Evolutionary conservation across 1,139 yeast species (phyloP), one percentile per base, ranked within the genome.

Genomic region (Sugiyamaella neomexicana): DNA sequence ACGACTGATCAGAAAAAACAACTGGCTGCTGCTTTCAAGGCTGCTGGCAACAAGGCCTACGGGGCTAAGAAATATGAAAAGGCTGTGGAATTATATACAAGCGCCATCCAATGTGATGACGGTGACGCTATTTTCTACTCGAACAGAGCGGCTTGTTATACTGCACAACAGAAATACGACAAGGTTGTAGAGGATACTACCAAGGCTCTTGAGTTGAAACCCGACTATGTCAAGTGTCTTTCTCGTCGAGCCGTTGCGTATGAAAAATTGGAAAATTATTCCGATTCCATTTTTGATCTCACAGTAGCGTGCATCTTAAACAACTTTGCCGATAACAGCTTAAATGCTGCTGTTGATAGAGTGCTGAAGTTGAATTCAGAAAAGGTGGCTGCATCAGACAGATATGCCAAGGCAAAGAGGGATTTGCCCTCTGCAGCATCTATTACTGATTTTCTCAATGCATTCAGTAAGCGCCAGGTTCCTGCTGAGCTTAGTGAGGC

Each of bases 91-190:
- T 85, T 78, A 71, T 93, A 93, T 75, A 71, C 88, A 45, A 82
- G 81, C 57, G 98, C 99, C 12, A 77, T 95, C 64, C 71, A 78
- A 58, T 78, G 89, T 67, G 63, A 66, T 58, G 83, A 84, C 68
- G 73, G 78, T 60, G 97, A 93, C 71, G 91, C 97, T 13, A 87
- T 91, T 43, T 93, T 81, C 74, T 91, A 86, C 75, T 89, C 97
- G 58, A 91, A 91, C 76, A 82, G 96, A 73, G 90, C 97, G 25
- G 99, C 99, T 16, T 93, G 97, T 74, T 89, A 88, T 73, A 87
- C 90, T 54, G 89, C 95, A 16, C 77, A 88, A 62, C 81, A 83
- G 58, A 82, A 90, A 61, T 84, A 81, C 68, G 89, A 87, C 64
- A 85, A 89, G 67, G 97, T 90, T 46, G 80, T 95, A 61, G 88